Percentiles rank a stretch among this genome's conserved stretches.
Conservation (phyloP, 2,329 filamentous ascomycete genomes). For the Arthrobotrys pseudoclavata region DNA sequence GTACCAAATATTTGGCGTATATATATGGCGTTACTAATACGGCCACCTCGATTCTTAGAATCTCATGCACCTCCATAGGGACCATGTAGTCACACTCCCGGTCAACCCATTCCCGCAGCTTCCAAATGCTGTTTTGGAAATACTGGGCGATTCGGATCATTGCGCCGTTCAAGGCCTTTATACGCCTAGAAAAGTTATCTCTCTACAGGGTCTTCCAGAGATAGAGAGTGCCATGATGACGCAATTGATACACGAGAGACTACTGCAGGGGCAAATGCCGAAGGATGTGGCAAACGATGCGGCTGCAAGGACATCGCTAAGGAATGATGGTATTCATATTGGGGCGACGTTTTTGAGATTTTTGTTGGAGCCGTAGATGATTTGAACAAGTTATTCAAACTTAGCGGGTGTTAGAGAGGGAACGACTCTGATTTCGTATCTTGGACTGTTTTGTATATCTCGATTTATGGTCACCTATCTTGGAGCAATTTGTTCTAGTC, state of each 20-base stretch:
- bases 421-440: background rate
- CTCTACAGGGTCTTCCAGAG: constrained; percentile 89
- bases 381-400: background rate
- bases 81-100: constrained; percentile 73
- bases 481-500: background rate
- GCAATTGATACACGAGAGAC: constrained; percentile 76
- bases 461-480: background rate
- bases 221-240: constrained; percentile 79
- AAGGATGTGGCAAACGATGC: constrained; percentile 78
- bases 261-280: constrained; percentile 77
- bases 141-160: constrained; percentile 75
- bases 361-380: constrained; percentile 66
- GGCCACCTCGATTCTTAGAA: constrained; percentile 67
- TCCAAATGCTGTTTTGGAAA: constrained; percentile 72
- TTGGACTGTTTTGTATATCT: no score
- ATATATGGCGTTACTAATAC: background rate
- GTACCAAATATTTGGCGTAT: background rate
- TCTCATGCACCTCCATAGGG: constrained; percentile 88
- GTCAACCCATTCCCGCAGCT: constrained; percentile 66
- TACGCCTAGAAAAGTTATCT: constrained; percentile 75
- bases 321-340: constrained; percentile 85
- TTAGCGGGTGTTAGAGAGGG: background rate
- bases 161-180: constrained; percentile 88
- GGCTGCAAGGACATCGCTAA: constrained; percentile 74
- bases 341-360: constrained; percentile 82